Conservation (phyloP, 169 alveolate genomes). For the Eimeria sp. region DNA sequence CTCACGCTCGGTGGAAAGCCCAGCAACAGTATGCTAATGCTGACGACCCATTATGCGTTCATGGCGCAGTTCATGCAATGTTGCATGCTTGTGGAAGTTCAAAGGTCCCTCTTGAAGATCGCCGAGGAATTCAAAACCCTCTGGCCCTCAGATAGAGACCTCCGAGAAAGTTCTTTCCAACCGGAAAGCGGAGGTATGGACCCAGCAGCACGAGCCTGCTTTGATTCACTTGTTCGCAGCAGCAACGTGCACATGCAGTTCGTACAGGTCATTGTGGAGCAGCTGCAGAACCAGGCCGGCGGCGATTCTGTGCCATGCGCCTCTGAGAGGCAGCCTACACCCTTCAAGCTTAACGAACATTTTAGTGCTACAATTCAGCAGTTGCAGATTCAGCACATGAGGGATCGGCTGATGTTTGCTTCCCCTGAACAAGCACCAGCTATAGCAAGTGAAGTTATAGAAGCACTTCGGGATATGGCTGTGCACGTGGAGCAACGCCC, state of each 20-base stretch:
- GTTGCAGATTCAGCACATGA: slow-evolving; percentile 61
- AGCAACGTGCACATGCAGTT: slow-evolving; percentile 78
- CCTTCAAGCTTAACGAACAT: slow-evolving; percentile 40
- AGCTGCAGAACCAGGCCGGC: slow-evolving; percentile 61
- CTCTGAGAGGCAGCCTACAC: slow-evolving; percentile 11
- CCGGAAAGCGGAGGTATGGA: slow-evolving; percentile 61
- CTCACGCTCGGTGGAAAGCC: slow-evolving; percentile 38
- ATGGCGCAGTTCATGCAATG: slow-evolving; percentile 85
- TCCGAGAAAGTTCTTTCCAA: slow-evolving; percentile 34
- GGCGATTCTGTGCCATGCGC: background rate
- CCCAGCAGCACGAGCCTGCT: slow-evolving; percentile 68
- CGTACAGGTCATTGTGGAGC: slow-evolving; percentile 80
- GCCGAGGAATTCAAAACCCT: slow-evolving; percentile 59
- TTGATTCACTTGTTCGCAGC: slow-evolving; percentile 78
- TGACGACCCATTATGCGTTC: slow-evolving; percentile 76
- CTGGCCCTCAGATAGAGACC: slow-evolving; percentile 56
- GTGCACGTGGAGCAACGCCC: slow-evolving; percentile 22
- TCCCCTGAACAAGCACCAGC: slow-evolving; percentile 1
- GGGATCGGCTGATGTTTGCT: slow-evolving; percentile 41
- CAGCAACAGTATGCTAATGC: slow-evolving; percentile 51
- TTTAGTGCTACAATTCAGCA: slow-evolving; percentile 43
- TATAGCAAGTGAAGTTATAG: slow-evolving; percentile 36
- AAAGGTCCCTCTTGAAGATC: slow-evolving; percentile 64
- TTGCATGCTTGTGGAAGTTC: slow-evolving; percentile 80
- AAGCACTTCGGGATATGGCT: slow-evolving; percentile 48